Evolutionary conservation across 768 basidiomycete genomes (phyloP), one percentile per base, ranked within the genome.

Genomic region (Neoboletus magnificus): DNA sequence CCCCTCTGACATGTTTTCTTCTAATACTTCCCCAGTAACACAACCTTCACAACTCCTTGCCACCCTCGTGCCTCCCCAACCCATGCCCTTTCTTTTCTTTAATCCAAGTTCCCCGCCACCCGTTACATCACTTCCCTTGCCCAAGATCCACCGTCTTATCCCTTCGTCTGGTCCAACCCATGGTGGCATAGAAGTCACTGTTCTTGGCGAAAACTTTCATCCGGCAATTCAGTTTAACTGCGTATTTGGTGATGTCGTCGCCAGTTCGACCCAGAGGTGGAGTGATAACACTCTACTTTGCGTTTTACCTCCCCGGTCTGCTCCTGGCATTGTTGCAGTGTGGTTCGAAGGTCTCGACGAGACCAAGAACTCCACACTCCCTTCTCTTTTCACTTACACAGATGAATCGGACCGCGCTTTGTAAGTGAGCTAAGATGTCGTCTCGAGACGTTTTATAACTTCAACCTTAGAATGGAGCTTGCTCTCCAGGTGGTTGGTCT

Each of bases 201-300:
- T 99, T 18, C 81, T 97, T 8, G 97, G 97, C 10, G 84, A 89
- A 50, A 91, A 94, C 69, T 98, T 99, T 73, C 85, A 89, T 65
- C 80, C 86, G 0, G 79, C 82, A 41, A 70, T 87, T 50, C 82
- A 84, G 59, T 74, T 91, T 27, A 83, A 83, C 50, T 91, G 92
- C 62, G 75, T 93, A 2, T 99, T 99, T 71, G 96, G 96, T 25
- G 90, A 88, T 62, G 78, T 85, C 11, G 68, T 81, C 13, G 87
- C 95, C 10, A 89, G 86, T 54, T 89, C 89, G 11, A 95, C 93
- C 0, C 89, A 91, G 62, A 79, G 89, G 39, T 98, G 93, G 91
- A 91, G 91, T 66, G 89, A 93, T 52, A 96, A 91, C 63, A 93
- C 94, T 13, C 80, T 98, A 10, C 91, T 98, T 16, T 98, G 96